A percentile compares a stretch with the other conserved stretches of the same genome.
Conservation (phyloP, 1,284 basidiomycete genomes). For the Fomitopsis pinicola region DNA sequence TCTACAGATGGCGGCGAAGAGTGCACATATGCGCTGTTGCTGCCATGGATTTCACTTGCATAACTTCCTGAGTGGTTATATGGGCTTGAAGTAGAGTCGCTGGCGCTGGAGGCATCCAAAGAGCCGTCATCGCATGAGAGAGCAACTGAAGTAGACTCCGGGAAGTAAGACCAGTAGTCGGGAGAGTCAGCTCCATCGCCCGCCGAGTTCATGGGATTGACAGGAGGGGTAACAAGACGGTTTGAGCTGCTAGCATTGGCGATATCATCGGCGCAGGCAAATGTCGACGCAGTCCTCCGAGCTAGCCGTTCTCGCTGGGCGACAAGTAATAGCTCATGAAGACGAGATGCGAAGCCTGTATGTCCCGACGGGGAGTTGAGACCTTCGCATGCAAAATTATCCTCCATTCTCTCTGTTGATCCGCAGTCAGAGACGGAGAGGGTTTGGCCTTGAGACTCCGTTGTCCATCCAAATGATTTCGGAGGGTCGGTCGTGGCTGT, state of each 20-base stretch:
- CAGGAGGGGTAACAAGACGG: background rate
- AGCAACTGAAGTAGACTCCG: background rate
- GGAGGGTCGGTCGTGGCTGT: background rate
- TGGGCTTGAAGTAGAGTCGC: background rate
- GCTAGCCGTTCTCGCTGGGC: background rate
- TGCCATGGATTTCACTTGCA: too few species aligned
- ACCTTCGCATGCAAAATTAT: background rate
- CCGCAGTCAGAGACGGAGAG: background rate
- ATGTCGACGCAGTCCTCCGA: background rate
- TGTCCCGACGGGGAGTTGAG: background rate
- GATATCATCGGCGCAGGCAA: background rate
- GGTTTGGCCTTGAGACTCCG: background rate
- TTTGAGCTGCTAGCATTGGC: background rate
- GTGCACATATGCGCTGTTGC: background rate
- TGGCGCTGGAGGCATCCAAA: too few species aligned
- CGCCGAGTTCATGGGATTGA: background rate
- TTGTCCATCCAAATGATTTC: background rate
- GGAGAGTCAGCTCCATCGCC: background rate
- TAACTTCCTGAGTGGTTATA: background rate
- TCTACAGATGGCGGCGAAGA: background rate
- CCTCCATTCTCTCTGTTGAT: background rate
- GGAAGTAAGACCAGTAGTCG: slow-evolving; percentile 2
- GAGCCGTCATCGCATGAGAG: background rate
- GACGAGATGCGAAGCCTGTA: background rate
- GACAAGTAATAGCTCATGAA: background rate